Base-by-base conservation (phyloP, 148 eudicot species). In the Polygonum aviculare region DNA sequence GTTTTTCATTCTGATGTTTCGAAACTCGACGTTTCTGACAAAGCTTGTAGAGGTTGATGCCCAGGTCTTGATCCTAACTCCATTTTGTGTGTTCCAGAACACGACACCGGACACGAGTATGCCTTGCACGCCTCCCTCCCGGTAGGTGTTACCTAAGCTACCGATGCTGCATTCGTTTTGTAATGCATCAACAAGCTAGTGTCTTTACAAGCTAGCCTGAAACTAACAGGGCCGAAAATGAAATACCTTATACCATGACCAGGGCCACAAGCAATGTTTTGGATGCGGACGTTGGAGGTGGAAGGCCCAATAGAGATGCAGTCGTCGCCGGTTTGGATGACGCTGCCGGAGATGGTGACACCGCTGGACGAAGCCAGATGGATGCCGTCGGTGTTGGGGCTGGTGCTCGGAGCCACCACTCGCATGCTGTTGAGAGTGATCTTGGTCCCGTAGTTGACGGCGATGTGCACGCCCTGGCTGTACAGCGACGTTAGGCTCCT, bases 401-500 rank as follows among this genome's bases (percentile, higher is more conserved):
- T 76, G 4, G 31, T 59, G 33, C 67, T 39, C 14, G 77, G 47
- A 8, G 65, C 67, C 26, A 35, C 50, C 35, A 52, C 48, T 16
- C 12, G 57, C 26, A 75, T 26, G 0, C 47, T 47, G 16, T 81
- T 81, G 0, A 89, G 11, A 33, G 26, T 73, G 31, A 81, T 84
- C 18, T 81, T 77, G 21, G 75, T 55, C 77, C 87, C 87, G 22
- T 74, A 73, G 26, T 81, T 74, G 14, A 89, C 77, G 33, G 79
- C 84, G 57, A 89, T 78, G 82, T 89, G 92, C 74, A 83, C 85
- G 81, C 79, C 41, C 51, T 89, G 92, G 80, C 92, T 85, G 76
- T 89, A 86, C 22, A 85, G 12, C 40, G 90, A 87, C n/a, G 77
- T 84, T 4, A 89, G 41, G 69, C 88, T 85, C 50, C 50, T 84